Evolutionary conservation across 306 rosid species (phyloP).

Genomic region (Carpinus viminea): DNA sequence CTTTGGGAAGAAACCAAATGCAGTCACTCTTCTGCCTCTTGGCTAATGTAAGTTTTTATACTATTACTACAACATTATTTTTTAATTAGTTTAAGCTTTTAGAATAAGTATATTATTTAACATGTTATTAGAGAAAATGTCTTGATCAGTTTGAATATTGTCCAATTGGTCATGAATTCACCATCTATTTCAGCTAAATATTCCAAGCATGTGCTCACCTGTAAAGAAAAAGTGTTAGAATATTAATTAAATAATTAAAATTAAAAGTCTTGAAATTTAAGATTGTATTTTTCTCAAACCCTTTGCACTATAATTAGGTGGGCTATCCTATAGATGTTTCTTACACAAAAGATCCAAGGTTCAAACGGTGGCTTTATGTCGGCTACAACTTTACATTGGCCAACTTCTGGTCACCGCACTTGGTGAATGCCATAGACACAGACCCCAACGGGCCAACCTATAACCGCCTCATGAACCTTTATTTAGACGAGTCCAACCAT

Average conservation of each 20-base stretch:
- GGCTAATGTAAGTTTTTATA: constrained; percentile 27
- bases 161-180: background rate
- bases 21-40: constrained; percentile 79
- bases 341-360: constrained; percentile 35
- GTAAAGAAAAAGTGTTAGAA: no score
- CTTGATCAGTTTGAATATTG: no score
- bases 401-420: constrained; percentile 72
- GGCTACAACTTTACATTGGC: constrained; percentile 70
- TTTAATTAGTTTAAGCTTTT: background rate
- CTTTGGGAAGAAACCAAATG: constrained; percentile 83
- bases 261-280: no score
- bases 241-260: no score
- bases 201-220: no score
- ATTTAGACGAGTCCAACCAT: constrained; percentile 63
- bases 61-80: background rate
- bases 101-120: no score
- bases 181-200: no score
- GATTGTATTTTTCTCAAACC: no score
- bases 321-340: constrained; percentile 62
- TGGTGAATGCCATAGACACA: constrained; percentile 52
- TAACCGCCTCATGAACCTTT: constrained; percentile 56
- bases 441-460: constrained; percentile 42
- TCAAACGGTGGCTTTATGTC: constrained; percentile 49
- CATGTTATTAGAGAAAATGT: no score
- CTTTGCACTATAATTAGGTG: constrained; percentile 37